A percentile compares a stretch with the other conserved stretches of the same genome.
Evolutionary conservation across 78 protist genomes (phyloP).

Genomic region (Emiliania huxleyi): DNA sequence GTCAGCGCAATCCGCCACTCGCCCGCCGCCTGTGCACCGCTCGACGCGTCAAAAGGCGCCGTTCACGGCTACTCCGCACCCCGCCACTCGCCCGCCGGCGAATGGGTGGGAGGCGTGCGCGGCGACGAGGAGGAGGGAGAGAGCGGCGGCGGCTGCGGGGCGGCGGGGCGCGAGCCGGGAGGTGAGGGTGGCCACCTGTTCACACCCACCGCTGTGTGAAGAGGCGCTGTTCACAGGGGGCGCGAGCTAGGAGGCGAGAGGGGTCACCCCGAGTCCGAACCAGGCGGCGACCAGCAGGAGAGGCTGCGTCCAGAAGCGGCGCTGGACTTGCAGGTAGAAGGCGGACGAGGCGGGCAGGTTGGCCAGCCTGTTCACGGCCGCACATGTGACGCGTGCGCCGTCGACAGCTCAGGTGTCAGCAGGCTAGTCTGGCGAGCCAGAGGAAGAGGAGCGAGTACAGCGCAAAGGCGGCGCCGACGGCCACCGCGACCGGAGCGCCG

Average conservation of each 20-base stretch:
- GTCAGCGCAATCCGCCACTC: neutral
- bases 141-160: neutral
- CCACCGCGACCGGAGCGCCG: neutral
- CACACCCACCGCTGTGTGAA: too few relatives aligned
- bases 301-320: slow-evolving; percentile 20
- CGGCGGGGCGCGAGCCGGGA: neutral
- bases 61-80: too few relatives aligned
- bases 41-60: too few relatives aligned
- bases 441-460: neutral
- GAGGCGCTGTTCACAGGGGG: too few relatives aligned
- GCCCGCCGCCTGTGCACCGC: too few relatives aligned
- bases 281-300: neutral
- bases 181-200: neutral
- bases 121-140: too few relatives aligned
- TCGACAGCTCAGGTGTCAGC: too few relatives aligned
- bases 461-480: neutral
- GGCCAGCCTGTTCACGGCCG: too few relatives aligned
- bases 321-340: neutral
- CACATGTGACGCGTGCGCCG: too few relatives aligned
- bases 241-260: too few relatives aligned
- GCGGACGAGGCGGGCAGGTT: neutral
- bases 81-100: too few relatives aligned
- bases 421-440: too few relatives aligned
- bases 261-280: neutral
- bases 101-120: neutral